A percentile compares a stretch with the other conserved stretches of the same genome.
Evolutionary conservation across 192 early-diverging fungal genomes (phyloP).

Genomic region (Podila epicladia): DNA sequence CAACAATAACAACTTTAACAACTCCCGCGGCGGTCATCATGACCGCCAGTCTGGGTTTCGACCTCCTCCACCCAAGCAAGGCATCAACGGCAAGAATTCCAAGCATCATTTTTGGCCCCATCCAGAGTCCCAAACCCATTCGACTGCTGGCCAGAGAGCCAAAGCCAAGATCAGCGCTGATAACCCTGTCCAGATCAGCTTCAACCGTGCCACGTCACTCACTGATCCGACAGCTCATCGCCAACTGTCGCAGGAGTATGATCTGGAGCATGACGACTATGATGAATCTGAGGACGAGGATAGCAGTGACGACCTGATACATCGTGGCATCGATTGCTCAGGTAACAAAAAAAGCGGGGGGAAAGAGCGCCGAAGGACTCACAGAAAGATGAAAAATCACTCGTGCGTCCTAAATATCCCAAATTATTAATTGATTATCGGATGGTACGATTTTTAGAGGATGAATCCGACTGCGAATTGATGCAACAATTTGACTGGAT

Average conservation of each 20-base stretch:
- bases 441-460: conserved; percentile 19
- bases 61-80: conserved; percentile 36
- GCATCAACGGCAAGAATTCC: conserved; percentile 43
- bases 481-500: conserved; percentile 55
- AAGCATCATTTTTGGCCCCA: conserved; percentile 45
- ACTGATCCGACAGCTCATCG: conserved; percentile 8
- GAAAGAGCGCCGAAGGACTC: too few relatives aligned
- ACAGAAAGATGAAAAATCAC: background rate
- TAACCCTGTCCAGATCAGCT: conserved; percentile 20
- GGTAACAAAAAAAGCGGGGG: background rate
- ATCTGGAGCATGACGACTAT: conserved; percentile 7
- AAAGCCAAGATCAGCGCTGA: background rate
- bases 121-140: conserved; percentile 16
- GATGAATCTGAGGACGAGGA: conserved; percentile 24
- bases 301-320: conserved; percentile 36
- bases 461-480: conserved; percentile 50
- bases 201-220: conserved; percentile 21
- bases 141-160: background rate
- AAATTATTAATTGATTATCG: background rate
- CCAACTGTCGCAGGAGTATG: background rate
- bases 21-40: background rate
- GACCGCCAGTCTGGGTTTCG: conserved; percentile 1
- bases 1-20: background rate
- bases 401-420: background rate
- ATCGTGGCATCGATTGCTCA: conserved; percentile 22